phyloP scores from a whole-genome alignment of 2,329 filamentous ascomycete genomes.

The Colletotrichum ledebouriae region DNA sequence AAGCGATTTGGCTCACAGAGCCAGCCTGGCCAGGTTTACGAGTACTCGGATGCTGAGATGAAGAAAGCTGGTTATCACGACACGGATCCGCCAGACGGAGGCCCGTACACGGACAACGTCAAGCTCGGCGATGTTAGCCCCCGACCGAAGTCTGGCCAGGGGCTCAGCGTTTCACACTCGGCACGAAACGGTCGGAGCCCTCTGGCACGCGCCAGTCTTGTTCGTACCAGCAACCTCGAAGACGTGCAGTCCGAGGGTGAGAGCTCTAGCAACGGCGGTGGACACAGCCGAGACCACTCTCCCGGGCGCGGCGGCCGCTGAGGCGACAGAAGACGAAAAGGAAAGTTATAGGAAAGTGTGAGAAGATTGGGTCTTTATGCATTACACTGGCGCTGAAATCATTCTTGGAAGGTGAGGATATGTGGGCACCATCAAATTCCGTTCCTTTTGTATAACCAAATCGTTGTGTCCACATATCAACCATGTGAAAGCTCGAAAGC shows the following conservation, averaged over 20 bases:
- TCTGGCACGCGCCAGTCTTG: slow-evolving; percentile 53
- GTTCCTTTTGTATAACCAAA: slow-evolving; percentile 29
- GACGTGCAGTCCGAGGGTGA: slow-evolving; percentile 50
- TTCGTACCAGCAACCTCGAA: slow-evolving; percentile 49
- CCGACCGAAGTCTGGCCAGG: slow-evolving; percentile 38
- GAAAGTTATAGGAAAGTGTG: not conserved
- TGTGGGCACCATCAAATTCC: slow-evolving; percentile 14
- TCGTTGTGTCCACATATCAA: not conserved
- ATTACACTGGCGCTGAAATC: slow-evolving; percentile 21
- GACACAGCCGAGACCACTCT: slow-evolving; percentile 32
- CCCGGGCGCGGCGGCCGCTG: slow-evolving; percentile 21
- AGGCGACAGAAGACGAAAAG: not conserved
- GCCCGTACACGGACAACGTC: slow-evolving; percentile 40
- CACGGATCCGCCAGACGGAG: slow-evolving; percentile 14
- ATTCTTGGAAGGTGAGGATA: not conserved
- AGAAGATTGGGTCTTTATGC: slow-evolving; percentile 19
- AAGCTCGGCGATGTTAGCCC: slow-evolving; percentile 47
- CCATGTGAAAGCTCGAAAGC: not conserved
- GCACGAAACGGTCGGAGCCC: slow-evolving; percentile 54
- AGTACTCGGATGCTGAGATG: slow-evolving; percentile 60
- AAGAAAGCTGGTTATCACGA: slow-evolving; percentile 39
- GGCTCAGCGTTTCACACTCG: slow-evolving; percentile 41
- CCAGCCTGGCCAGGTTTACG: slow-evolving; percentile 60
- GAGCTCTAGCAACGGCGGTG: slow-evolving; percentile 39
- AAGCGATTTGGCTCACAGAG: slow-evolving; percentile 33